Evolutionary conservation across 441 rosid genomes (phyloP), one percentile per base, ranked within the genome.

Genomic region (Breynia disticha): DNA sequence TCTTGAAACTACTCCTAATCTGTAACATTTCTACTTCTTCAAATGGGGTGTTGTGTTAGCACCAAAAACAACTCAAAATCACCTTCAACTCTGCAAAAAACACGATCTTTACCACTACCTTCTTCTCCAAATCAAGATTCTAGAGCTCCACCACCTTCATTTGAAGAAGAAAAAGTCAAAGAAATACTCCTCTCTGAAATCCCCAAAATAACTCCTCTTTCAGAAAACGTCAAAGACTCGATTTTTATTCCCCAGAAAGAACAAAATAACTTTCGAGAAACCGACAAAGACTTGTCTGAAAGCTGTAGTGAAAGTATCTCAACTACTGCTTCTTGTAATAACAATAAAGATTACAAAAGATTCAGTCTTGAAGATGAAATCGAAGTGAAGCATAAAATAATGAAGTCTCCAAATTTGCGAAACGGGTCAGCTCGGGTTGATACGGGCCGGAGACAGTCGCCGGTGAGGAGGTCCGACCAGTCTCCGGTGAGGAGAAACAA

Each of bases 141-240:
- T 14, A 72, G 75, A 64, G 70, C 75, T 32, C 79, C 82, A 2
- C 79, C 82, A 15, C 71, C 81, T 50, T 52, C 76, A 3, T 39
- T 58, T 57, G 65, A 76, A 38, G 83, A 74, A 66, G 95, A 82
- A 55, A 77, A 81, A 0, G 87, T 82, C 1, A 85, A 85, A 63
- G 87, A 87, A 71, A 84, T 81, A n/a, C n/a, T n/a, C 1, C 72
- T 87, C 55, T 77, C 91, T 11, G 89, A 81, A 63, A 78, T 79
- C 8, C 72, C 82, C 0, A 81, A 70, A 9, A 56, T 56, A 42
- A 62, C 48, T 16, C 54, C 73, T 37, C 51, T 60, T 10, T 62
- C 22, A 19, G 5, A 41, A 59, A 55, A 66, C 56, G 35, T 5
- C 51, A 16, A 3, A 37, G 65, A 54, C 12, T 28, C 35, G 57